Percentiles rank a stretch among this genome's conserved stretches.
phyloP scores from a whole-genome alignment of 306 rosid genomes.

The Quercus alba region DNA sequence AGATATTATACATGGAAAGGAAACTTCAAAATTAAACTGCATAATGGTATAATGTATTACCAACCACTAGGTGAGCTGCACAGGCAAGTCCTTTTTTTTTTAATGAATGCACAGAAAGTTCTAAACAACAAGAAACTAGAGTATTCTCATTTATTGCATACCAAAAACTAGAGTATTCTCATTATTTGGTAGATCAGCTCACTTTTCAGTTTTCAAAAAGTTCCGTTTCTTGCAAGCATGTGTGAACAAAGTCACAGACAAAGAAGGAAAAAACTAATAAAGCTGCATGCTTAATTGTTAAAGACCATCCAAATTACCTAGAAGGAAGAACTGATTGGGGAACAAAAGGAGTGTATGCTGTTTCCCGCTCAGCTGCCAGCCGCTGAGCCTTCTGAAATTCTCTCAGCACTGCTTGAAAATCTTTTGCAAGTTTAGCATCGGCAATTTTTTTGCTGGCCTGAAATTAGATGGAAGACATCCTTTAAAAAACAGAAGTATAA shows the following conservation, averaged over 20 bases:
- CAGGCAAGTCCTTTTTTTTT: neutral
- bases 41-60: neutral
- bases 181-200: neutral
- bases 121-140: neutral
- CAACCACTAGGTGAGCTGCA: neutral
- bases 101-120: too few species aligned
- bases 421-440: constrained; percentile 96
- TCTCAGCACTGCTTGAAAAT: constrained; percentile 89
- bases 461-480: constrained; percentile 17
- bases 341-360: constrained; percentile 83
- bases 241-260: neutral
- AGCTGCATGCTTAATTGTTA: constrained; percentile 7
- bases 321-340: constrained; percentile 72
- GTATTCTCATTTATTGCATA: neutral
- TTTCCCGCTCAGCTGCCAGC: constrained; percentile 97
- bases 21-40: neutral
- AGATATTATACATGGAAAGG: neutral
- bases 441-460: constrained; percentile 93
- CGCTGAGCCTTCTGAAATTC: constrained; percentile 98
- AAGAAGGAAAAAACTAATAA: constrained; percentile 15
- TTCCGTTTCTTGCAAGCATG: neutral
- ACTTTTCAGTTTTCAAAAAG: neutral
- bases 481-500: neutral
- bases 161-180: neutral
- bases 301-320: constrained; percentile 42